Percentiles rank a stretch among this genome's conserved stretches.
Conservation (phyloP, 2,329 filamentous ascomycete genomes). For the Corinectria fuckeliana region DNA sequence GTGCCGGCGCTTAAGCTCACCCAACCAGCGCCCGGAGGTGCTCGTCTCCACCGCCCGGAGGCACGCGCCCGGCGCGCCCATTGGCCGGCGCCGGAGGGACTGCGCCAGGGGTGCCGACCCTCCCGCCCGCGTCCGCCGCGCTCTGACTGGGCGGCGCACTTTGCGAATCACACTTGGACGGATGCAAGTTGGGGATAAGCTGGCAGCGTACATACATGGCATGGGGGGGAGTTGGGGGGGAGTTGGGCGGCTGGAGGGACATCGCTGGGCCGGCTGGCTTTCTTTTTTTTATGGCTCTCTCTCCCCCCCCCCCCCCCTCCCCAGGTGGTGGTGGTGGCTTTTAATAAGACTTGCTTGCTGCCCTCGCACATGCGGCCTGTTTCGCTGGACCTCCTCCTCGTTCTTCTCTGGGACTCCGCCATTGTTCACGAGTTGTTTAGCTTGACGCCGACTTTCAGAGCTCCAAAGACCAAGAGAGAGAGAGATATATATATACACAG, state of each 20-base stretch:
- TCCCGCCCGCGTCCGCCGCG: constrained; percentile 28
- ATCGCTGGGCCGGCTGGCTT: no score
- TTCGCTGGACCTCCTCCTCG: constrained; percentile 8
- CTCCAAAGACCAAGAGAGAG: background rate
- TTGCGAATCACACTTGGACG: constrained; percentile 38
- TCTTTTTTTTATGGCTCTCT: no score
- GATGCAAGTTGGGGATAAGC: no score
- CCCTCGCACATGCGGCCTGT: constrained; percentile 33
- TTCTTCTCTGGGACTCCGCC: no score
- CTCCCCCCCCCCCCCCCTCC: no score
- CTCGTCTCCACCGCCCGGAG: constrained; percentile 1
- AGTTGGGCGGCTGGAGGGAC: constrained; percentile 38
- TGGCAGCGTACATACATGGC: no score
- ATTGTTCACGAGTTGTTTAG: no score
- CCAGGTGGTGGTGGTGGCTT: no score
- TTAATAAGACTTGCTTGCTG: constrained; percentile 40
- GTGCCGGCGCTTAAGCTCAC: constrained; percentile 36
- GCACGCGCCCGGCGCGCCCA: constrained; percentile 17
- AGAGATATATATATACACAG: no score
- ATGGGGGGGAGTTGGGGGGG: background rate
- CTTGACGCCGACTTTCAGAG: background rate
- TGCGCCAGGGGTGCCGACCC: constrained; percentile 29
- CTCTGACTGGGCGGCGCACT: constrained; percentile 39
- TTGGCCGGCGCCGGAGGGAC: constrained; percentile 23
- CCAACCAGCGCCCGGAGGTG: constrained; percentile 30